These are phyloP conservation scores for Fusarium chlamydosporum DNA, from an alignment of 2,329 filamentous ascomycete genomes.

Conservation along the genomic window DNA sequence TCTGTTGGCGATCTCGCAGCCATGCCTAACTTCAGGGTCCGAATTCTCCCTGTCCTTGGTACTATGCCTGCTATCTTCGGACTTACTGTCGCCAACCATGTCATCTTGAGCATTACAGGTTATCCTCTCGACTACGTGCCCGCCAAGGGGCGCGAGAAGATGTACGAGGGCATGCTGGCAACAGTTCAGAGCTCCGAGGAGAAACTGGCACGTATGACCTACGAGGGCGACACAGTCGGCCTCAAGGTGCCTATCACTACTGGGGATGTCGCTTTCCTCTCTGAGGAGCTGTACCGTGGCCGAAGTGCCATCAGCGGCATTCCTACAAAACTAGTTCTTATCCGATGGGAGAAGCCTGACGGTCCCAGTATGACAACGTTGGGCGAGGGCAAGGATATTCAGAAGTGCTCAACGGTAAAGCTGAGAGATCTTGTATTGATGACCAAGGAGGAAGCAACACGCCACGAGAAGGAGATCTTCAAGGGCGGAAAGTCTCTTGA, in stretches of 20 bases:
- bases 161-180: conserved; percentile 88
- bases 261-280: conserved; percentile 86
- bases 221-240: conserved; percentile 66
- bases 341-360: conserved; percentile 81
- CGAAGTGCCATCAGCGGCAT: conserved; percentile 87
- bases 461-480: conserved; percentile 85
- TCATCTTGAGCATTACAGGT: conserved; percentile 83
- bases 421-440: conserved; percentile 85
- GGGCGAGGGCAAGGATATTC: conserved; percentile 76
- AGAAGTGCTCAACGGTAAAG: conserved; percentile 79
- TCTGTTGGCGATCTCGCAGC: conserved; percentile 88
- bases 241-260: conserved; percentile 83
- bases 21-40: conserved; percentile 90
- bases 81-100: conserved; percentile 90
- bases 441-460: conserved; percentile 89
- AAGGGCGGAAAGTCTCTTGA: conserved; percentile 75
- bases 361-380: conserved; percentile 70
- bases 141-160: conserved; percentile 86
- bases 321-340: conserved; percentile 81
- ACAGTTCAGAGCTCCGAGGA: conserved; percentile 84
- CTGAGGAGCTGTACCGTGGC: conserved; percentile 90
- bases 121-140: conserved; percentile 90
- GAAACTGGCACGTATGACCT: conserved; percentile 70
- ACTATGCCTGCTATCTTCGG: conserved; percentile 99
- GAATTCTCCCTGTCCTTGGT: conserved; percentile 94